Conservation (phyloP, 202 grass and related monocot genomes). For the Setaria viridis region DNA sequence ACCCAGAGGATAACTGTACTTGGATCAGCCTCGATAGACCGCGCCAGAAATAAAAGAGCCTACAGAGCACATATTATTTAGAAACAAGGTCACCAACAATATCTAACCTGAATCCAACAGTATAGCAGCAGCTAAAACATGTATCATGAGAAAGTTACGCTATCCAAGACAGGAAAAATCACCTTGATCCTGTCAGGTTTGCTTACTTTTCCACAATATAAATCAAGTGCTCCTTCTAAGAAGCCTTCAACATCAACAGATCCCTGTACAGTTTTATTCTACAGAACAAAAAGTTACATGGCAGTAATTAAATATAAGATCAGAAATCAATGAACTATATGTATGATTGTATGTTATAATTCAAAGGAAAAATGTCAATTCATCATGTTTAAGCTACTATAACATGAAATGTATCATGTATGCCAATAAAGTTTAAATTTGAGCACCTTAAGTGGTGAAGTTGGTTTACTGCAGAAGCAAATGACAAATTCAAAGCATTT, state of each 20-base stretch:
- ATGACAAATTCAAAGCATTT: slow-evolving; percentile 37
- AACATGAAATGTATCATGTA: slow-evolving; percentile 37
- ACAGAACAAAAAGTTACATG: slow-evolving; percentile 63
- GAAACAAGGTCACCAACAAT: slow-evolving; percentile 39
- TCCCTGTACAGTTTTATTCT: slow-evolving; percentile 78
- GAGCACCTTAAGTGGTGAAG: slow-evolving; percentile 1
- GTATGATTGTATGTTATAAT: slow-evolving; percentile 4
- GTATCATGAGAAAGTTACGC: slow-evolving; percentile 6
- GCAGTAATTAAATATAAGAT: slow-evolving; percentile 53
- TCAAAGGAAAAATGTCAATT: neutral
- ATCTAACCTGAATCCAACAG: slow-evolving; percentile 27
- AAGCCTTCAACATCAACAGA: slow-evolving; percentile 80
- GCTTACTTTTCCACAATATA: slow-evolving; percentile 68
- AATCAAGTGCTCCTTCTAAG: slow-evolving; percentile 75
- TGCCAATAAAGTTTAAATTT: slow-evolving; percentile 24
- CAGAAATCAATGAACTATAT: slow-evolving; percentile 32
- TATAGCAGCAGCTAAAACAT: slow-evolving; percentile 5
- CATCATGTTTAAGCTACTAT: slow-evolving; percentile 27
- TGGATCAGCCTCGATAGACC: slow-evolving; percentile 84
- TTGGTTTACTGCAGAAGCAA: slow-evolving; percentile 25
- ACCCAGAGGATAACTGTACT: slow-evolving; percentile 82
- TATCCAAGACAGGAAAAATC: slow-evolving; percentile 43
- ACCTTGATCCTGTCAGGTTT: slow-evolving; percentile 87
- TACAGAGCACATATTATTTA: slow-evolving; percentile 64
- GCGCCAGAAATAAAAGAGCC: slow-evolving; percentile 82